Conservation (phyloP, 192 early-diverging fungal species). For the Podila horticola region DNA sequence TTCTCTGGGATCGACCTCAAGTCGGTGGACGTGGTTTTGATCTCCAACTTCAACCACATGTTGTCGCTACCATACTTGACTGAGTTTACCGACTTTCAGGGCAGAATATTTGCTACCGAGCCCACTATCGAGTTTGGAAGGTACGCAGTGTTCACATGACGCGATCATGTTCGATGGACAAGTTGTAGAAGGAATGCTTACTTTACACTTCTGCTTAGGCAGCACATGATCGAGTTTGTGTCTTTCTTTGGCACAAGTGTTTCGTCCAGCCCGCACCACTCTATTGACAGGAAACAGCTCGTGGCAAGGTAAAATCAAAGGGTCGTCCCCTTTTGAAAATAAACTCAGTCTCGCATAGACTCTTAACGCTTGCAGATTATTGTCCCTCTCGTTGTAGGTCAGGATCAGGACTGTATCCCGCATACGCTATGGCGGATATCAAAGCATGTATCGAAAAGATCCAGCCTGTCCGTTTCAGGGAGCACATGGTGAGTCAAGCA, state of each 20-base stretch:
- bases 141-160: slow-evolving; percentile 36
- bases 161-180: not conserved
- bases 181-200: not conserved
- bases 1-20: slow-evolving; percentile 70
- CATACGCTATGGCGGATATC: slow-evolving; percentile 68
- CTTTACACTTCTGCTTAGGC: slow-evolving; percentile 22
- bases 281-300: slow-evolving; percentile 39
- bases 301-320: slow-evolving; percentile 4
- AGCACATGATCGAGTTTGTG: slow-evolving; percentile 73
- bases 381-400: not conserved
- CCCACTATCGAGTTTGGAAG: slow-evolving; percentile 82
- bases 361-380: too few species aligned
- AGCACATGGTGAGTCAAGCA: slow-evolving; percentile 57
- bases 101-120: slow-evolving; percentile 83
- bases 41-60: slow-evolving; percentile 81
- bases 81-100: slow-evolving; percentile 82
- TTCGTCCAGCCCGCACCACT: slow-evolving; percentile 29
- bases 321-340: not conserved
- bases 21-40: slow-evolving; percentile 78
- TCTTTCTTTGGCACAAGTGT: slow-evolving; percentile 58
- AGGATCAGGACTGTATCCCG: slow-evolving; percentile 41
- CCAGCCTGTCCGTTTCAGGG: slow-evolving; percentile 64
- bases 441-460: slow-evolving; percentile 69
- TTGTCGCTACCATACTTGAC: slow-evolving; percentile 84
- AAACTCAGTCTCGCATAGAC: not conserved